Evolutionary conservation across 1,139 yeast genomes (phyloP), one percentile per base, ranked within the genome.

Genomic region (Diutina ranongensis): DNA sequence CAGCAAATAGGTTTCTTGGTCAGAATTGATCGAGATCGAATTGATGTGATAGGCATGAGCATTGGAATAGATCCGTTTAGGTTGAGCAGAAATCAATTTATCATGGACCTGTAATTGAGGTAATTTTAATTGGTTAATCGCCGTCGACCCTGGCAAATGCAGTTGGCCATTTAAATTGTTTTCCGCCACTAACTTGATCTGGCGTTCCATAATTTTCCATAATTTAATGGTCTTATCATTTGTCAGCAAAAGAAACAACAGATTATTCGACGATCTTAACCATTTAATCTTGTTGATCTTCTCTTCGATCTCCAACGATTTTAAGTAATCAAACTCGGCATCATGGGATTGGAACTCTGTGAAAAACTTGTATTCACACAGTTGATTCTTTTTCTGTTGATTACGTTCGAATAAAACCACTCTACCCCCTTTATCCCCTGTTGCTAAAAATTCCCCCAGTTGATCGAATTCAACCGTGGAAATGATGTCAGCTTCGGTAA

Each of bases 21-120:
- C 99, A 15, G 94, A 82, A 63, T 92, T 94, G 53, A 88, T 83
- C 48, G 95, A 84, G 57, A 94, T 87, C 44, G 97, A 87, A 66
- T 94, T 92, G 61, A 94, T 92, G 64, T 94, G 98, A 65, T 94
- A 94, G 38, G 98, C 95, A 65, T 94, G 99, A 16, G 97, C 98
- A 65, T 94, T 94, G 45, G 94, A 80, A 63, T 85, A 94, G 49
- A 89, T 83, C 56, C 82, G 79, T 58, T 92, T 85, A 27, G 98
- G 98, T 54, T 89, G 86, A 1, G 98, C 97, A 35, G 94, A 94
- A 49, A 92, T 84, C 57, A 94, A 84, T 57, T 88, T 88, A 64
- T 94, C 98, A 64, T 92, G 98, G 49, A 86, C 72, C 27, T 94
- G 82, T 67, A 87, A 71, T 60, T 87, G 80, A 27, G 99, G 99